Evolutionary conservation across 176 grass and related monocot genomes (phyloP).

Genomic region (Juncus inflexus): DNA sequence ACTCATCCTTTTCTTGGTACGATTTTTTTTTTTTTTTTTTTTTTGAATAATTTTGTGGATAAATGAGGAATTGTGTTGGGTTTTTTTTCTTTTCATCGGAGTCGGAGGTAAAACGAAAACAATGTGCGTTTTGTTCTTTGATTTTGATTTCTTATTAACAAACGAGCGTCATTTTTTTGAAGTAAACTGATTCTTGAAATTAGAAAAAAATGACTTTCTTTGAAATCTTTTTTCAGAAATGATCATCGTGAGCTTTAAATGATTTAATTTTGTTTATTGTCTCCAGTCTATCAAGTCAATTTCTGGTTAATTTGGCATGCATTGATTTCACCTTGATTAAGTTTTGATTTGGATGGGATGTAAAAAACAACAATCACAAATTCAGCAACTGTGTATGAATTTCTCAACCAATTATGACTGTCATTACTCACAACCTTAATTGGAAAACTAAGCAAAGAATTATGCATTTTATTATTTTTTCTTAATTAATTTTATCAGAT

Average conservation of each 20-base stretch:
- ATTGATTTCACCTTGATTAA: too few species aligned
- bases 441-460: neutral
- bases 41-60: neutral
- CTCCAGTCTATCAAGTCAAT: too few species aligned
- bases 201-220: neutral
- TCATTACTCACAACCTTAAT: neutral
- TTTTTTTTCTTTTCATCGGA: neutral
- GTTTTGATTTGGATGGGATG: neutral
- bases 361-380: neutral
- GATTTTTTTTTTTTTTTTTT: constrained; percentile 3
- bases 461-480: neutral
- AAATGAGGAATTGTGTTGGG: constrained; percentile 1
- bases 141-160: constrained; percentile 9
- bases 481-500: constrained; percentile 34
- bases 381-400: neutral
- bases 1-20: constrained; percentile 1
- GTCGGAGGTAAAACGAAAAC: neutral
- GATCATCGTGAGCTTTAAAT: too few species aligned
- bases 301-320: too few species aligned
- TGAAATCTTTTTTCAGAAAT: neutral
- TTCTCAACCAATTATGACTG: neutral
- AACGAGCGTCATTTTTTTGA: neutral
- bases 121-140: constrained; percentile 4
- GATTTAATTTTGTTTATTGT: too few species aligned
- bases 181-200: neutral